These are phyloP conservation scores for Peronospora tabacina DNA, from an alignment of 352 stramenopile genomes.

Conservation along the genomic window DNA sequence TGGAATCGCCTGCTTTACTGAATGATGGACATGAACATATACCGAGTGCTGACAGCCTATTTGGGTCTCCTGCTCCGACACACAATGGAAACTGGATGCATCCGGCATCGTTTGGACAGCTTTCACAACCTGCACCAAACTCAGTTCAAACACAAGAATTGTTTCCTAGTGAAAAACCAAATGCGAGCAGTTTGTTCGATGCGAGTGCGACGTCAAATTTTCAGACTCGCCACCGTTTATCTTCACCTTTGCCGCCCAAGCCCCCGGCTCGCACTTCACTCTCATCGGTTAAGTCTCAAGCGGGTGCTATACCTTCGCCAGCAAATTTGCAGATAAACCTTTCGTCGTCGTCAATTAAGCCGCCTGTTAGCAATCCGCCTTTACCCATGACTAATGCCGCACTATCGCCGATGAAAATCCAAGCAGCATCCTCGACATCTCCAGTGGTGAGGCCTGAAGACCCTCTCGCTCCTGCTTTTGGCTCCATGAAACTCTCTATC, in stretches of 20 bases:
- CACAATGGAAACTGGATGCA: conserved; percentile 14
- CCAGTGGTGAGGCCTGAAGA: conserved; percentile 18
- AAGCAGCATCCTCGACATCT: conserved; percentile 15
- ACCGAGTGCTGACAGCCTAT: conserved; percentile 26
- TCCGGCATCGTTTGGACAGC: conserved; percentile 1
- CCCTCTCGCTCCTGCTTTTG: conserved; percentile 11
- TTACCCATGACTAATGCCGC: conserved; percentile 8
- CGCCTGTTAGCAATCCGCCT: neutral
- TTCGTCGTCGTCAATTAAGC: conserved; percentile 10
- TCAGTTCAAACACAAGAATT: conserved; percentile 27
- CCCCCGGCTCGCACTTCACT: conserved; percentile 1
- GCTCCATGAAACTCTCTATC: conserved; percentile 18
- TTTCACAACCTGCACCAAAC: conserved; percentile 9
- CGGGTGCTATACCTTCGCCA: conserved; percentile 1
- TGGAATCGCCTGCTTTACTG: conserved; percentile 11
- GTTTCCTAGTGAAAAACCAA: conserved; percentile 29
- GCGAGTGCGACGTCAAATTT: conserved; percentile 9
- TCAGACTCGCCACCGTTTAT: neutral
- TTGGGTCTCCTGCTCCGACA: conserved; percentile 18
- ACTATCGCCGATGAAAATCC: conserved; percentile 8
- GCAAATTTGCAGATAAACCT: conserved; percentile 5
- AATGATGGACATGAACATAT: conserved; percentile 12
- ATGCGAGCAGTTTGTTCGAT: conserved; percentile 34
- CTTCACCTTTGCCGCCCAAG: conserved; percentile 6
- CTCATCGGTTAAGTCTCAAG: conserved; percentile 7